phyloP scores from a whole-genome alignment of 2,329 filamentous ascomycete species.

The Leptosphaerulina australis region DNA sequence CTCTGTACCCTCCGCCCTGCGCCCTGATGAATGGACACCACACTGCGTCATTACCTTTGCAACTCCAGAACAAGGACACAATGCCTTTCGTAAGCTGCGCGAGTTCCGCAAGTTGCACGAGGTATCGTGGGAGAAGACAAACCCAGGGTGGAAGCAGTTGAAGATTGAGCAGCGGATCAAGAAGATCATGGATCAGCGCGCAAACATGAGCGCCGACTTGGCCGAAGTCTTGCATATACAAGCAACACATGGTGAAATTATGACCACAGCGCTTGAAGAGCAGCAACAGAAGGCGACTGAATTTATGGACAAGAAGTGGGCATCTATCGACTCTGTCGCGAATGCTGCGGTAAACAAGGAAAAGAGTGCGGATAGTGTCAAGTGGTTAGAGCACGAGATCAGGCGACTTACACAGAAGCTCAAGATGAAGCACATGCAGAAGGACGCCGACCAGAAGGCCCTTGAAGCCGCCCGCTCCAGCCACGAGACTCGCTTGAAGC shows the following conservation, averaged over 20 bases:
- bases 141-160: slow-evolving; percentile 51
- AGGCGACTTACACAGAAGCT: slow-evolving; percentile 31
- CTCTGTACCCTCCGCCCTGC: slow-evolving; percentile 62
- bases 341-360: slow-evolving; percentile 23
- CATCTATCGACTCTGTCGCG: slow-evolving; percentile 29
- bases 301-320: slow-evolving; percentile 34
- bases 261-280: slow-evolving; percentile 24
- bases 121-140: slow-evolving; percentile 55
- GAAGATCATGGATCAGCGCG: slow-evolving; percentile 67
- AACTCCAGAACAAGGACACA: slow-evolving; percentile 55
- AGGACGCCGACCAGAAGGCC: slow-evolving; percentile 33
- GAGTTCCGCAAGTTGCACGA: slow-evolving; percentile 67
- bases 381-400: slow-evolving; percentile 38
- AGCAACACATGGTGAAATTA: slow-evolving; percentile 43
- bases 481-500: slow-evolving; percentile 31
- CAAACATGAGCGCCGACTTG: slow-evolving; percentile 66
- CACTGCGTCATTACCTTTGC: slow-evolving; percentile 65
- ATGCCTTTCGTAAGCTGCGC: slow-evolving; percentile 63
- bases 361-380: slow-evolving; percentile 26
- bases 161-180: slow-evolving; percentile 58
- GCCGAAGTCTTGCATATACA: slow-evolving; percentile 62
- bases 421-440: slow-evolving; percentile 35
- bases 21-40: slow-evolving; percentile 68
- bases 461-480: slow-evolving; percentile 30
- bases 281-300: slow-evolving; percentile 22